phyloP scores from a whole-genome alignment of 2,329 filamentous ascomycete genomes.

The Botrytis porri region DNA sequence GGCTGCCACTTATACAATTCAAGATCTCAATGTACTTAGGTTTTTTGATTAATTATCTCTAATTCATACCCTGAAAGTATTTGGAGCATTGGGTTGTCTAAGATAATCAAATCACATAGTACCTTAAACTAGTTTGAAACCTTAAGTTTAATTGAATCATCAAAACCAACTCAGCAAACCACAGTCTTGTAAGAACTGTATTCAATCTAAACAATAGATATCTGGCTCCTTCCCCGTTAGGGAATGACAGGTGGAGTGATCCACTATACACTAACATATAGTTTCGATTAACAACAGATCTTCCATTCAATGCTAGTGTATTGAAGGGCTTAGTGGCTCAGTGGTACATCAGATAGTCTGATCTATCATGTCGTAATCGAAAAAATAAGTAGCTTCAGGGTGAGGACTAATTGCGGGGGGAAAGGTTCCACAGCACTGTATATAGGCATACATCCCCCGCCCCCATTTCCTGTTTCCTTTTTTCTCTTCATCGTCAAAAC shows the following conservation, averaged over 20 bases:
- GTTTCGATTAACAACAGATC: not conserved
- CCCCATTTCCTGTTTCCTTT: not conserved
- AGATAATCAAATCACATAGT: not conserved
- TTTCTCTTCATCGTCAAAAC: conserved; percentile 4
- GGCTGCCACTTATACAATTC: not conserved
- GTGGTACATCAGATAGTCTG: not conserved
- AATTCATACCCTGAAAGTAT: too few relatives aligned
- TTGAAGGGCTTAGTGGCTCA: not conserved
- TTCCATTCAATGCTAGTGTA: not conserved
- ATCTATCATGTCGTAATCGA: not conserved
- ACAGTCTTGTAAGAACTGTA: too few relatives aligned
- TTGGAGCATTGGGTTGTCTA: not conserved
- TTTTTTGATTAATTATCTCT: fast-evolving
- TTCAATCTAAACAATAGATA: not conserved
- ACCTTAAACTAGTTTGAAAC: too few relatives aligned
- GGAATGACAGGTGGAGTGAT: too few relatives aligned
- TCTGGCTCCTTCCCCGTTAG: not conserved
- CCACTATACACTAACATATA: not conserved
- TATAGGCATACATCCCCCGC: not conserved
- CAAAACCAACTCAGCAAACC: not conserved
- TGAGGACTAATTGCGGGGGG: not conserved
- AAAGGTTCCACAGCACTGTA: fast-evolving
- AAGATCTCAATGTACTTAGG: fast-evolving
- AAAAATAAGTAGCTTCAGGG: not conserved
- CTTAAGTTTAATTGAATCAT: not conserved